Percentiles rank a stretch among this genome's conserved stretches.
phyloP scores from a whole-genome alignment of 2,329 filamentous ascomycete genomes.

The Chaetothyriales sp. region DNA sequence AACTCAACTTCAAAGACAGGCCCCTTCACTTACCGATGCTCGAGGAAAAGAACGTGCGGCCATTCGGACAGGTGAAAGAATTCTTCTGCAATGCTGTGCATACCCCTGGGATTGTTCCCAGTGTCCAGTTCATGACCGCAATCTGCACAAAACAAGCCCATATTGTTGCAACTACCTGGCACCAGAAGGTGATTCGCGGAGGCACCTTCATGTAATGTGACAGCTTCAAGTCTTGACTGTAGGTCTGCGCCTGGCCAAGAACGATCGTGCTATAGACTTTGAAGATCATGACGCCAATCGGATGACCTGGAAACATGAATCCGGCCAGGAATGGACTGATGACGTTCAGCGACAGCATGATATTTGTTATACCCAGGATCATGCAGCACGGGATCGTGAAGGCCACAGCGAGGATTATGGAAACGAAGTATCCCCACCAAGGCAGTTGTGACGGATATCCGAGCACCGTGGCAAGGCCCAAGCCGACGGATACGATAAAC shows the following conservation, averaged over 20 bases:
- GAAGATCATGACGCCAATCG: constrained; percentile 38
- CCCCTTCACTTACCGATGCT: constrained; percentile 7
- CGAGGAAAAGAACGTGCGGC: constrained; percentile 36
- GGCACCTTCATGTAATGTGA: constrained; percentile 41
- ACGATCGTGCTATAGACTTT: constrained; percentile 32
- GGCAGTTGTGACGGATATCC: constrained; percentile 52
- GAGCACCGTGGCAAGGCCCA: constrained; percentile 33
- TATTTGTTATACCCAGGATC: constrained; percentile 37
- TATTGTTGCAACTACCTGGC: constrained; percentile 36
- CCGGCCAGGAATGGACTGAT: constrained; percentile 37
- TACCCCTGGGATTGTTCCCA: constrained; percentile 30
- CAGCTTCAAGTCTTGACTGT: constrained; percentile 38
- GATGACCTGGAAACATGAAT: constrained; percentile 34
- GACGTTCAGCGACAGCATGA: constrained; percentile 28
- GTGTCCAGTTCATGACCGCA: constrained; percentile 26
- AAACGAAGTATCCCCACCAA: constrained; percentile 60
- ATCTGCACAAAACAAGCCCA: constrained; percentile 34
- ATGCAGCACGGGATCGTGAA: constrained; percentile 45
- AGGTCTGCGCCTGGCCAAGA: constrained; percentile 34
- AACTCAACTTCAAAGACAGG: no score
- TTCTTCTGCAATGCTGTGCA: constrained; percentile 28
- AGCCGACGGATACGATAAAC: constrained; percentile 45
- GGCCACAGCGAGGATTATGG: constrained; percentile 48
- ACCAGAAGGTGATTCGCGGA: constrained; percentile 34
- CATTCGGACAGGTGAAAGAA: constrained; percentile 36